Conservation (phyloP, 257 asterid genomes). For the Buddleja alternifolia region DNA sequence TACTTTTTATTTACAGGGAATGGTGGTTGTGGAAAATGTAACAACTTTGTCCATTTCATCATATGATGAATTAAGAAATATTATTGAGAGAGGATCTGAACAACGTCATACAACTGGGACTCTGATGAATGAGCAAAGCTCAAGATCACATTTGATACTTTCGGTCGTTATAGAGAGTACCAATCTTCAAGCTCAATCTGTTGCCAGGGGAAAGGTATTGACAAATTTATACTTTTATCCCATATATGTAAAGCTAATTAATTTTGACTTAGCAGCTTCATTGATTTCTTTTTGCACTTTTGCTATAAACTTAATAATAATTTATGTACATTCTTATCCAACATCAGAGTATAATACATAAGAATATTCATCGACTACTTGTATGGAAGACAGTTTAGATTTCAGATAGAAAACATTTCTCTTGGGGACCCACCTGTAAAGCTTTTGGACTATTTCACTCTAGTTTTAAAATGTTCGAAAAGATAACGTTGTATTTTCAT, state of each 20-base stretch:
- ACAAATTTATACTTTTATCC: neutral
- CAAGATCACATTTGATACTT: slow-evolving; percentile 94
- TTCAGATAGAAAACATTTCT: neutral
- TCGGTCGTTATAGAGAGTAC: slow-evolving; percentile 87
- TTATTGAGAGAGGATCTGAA: slow-evolving; percentile 82
- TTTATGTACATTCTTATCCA: neutral
- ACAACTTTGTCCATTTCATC: slow-evolving; percentile 69
- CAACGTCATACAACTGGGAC: slow-evolving; percentile 93
- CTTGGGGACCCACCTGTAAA: neutral
- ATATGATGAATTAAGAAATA: slow-evolving; percentile 62
- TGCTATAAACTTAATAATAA: neutral
- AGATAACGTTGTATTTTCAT: neutral
- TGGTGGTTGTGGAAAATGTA: slow-evolving; percentile 91
- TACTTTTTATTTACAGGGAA: slow-evolving; percentile 57
- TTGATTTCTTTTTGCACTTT: neutral
- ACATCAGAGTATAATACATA: neutral
- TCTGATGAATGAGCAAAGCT: slow-evolving; percentile 91
- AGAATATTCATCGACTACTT: neutral
- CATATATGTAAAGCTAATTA: slow-evolving; percentile 15
- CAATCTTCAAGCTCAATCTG: slow-evolving; percentile 91
- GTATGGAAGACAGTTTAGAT: neutral
- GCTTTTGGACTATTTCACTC: neutral
- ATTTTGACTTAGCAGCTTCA: neutral
- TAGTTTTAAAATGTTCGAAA: neutral
- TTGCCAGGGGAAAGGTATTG: slow-evolving; percentile 94